Base-by-base conservation (phyloP, 371 early-diverging fungal species). In the Globomyces sp. region DNA sequence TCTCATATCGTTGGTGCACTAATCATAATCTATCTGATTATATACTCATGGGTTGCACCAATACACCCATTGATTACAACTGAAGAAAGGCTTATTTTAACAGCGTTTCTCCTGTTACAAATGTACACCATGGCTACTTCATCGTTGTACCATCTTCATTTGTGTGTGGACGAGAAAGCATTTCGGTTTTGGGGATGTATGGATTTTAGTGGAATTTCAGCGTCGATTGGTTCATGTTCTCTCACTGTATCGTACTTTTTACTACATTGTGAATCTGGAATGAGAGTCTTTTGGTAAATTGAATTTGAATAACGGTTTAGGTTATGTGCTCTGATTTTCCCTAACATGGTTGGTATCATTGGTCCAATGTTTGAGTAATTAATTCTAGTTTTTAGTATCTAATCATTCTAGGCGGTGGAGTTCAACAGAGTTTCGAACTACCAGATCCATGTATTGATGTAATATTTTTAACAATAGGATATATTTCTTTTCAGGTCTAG, bases 131-230 rank as follows among this genome's bases (percentile, higher is more conserved):
- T 74, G 58, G 2, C 51, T 5, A 46, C 63, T 1, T 52, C 55
- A 13, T 39, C 66, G 1, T n/a, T 68, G 37, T 71, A 58, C 44
- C 74, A 74, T 48, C 58, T 74, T n/a, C 74, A 74, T 49, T 48
- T 74, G 44, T 45, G 61, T 46, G 65, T 68, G 49, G 57, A 58
- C 11, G 42, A 41, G 36, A 65, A 65, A 8, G 71, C 66, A 3
- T 68, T 64, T 37, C 41, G 13, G 2, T 68, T 68, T 37, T 74
- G 13, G 13, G 71, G 71, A 0, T 74, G 74, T 45, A 55, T 66
- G 57, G 74, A 74, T 49, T 71, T 68, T 59, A 62, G 68, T 37
- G 74, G 74, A 39, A 71, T 74, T 43, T 68, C 68, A 9, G 71
- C 71, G 1, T 68, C 48, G 11, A 65, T 74, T 2, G 60, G 37